Percentiles rank a stretch among this genome's conserved stretches.
phyloP scores from a whole-genome alignment of 1,284 basidiomycete species.

The Apiotrichum sp. region DNA sequence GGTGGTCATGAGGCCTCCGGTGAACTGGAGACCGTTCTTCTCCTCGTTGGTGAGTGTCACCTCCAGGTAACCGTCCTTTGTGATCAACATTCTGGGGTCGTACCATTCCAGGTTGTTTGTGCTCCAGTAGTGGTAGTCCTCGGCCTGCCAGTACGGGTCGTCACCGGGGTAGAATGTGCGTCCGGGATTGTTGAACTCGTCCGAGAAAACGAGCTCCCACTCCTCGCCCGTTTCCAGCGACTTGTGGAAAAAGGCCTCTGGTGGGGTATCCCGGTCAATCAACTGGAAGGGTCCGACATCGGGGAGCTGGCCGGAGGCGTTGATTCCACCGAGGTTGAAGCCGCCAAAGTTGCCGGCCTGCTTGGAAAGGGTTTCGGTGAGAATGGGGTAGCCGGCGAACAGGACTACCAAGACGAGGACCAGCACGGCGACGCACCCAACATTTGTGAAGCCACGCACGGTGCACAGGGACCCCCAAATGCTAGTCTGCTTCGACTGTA shows the following conservation, averaged over 20 bases:
- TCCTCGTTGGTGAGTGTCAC: slow-evolving; percentile 57
- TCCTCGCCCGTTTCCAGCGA: slow-evolving; percentile 62
- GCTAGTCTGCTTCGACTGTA: slow-evolving; percentile 14
- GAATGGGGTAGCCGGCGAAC: slow-evolving; percentile 72
- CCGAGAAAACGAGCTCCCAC: slow-evolving; percentile 82
- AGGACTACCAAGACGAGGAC: slow-evolving; percentile 51
- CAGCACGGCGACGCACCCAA: slow-evolving; percentile 53
- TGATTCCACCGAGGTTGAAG: slow-evolving; percentile 72
- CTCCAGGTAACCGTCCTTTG: slow-evolving; percentile 61
- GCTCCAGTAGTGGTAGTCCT: slow-evolving; percentile 56
- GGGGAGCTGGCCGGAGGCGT: slow-evolving; percentile 52
- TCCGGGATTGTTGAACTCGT: slow-evolving; percentile 81
- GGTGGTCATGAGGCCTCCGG: slow-evolving; percentile 57
- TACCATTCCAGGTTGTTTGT: slow-evolving; percentile 67
- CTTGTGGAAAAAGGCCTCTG: slow-evolving; percentile 51
- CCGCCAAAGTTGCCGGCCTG: slow-evolving; percentile 17
- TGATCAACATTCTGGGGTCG: slow-evolving; percentile 54
- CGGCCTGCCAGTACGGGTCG: slow-evolving; percentile 56
- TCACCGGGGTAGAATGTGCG: slow-evolving; percentile 54
- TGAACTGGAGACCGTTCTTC: slow-evolving; percentile 68
- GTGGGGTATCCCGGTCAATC: slow-evolving; percentile 66
- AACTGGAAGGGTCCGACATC: slow-evolving; percentile 42
- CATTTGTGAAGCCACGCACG: slow-evolving; percentile 7
- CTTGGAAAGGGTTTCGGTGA: slow-evolving; percentile 46
- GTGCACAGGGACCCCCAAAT: slow-evolving; percentile 6